Conservation (phyloP, 495 filamentous ascomycete species). For the Beverwykella pulmonaria region DNA sequence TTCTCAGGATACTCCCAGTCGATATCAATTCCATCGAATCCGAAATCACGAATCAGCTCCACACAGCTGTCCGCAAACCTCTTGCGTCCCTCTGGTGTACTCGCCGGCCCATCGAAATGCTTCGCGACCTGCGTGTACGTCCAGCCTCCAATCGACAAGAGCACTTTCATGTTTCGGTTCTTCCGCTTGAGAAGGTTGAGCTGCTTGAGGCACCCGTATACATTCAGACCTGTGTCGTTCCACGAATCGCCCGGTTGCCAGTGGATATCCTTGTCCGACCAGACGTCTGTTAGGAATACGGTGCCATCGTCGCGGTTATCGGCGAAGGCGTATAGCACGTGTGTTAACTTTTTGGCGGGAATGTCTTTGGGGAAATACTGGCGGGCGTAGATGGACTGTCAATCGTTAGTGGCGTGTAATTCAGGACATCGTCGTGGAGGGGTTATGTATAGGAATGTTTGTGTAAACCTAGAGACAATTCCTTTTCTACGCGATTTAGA, state of each 20-base stretch:
- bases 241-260: conserved; percentile 70
- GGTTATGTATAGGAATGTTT: no score
- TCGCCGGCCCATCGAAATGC: conserved; percentile 79
- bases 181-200: conserved; percentile 85
- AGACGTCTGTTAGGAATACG: conserved; percentile 69
- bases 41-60: conserved; percentile 55
- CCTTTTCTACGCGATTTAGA: neutral
- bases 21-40: conserved; percentile 42
- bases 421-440: no score
- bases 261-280: conserved; percentile 85
- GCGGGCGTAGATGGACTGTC: conserved; percentile 81
- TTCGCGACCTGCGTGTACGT: conserved; percentile 68
- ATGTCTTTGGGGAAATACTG: conserved; percentile 86
- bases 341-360: conserved; percentile 83
- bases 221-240: conserved; percentile 58
- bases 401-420: conserved; percentile 11
- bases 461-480: no score
- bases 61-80: conserved; percentile 71
- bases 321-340: conserved; percentile 89
- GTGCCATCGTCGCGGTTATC: conserved; percentile 67
- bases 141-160: conserved; percentile 96
- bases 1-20: conserved; percentile 43
- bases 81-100: conserved; percentile 61
- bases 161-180: conserved; percentile 84
- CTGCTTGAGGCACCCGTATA: conserved; percentile 93